Percentiles rank a stretch among this genome's conserved stretches.
These are phyloP conservation scores for Ustilago cynodontis DNA, from an alignment of 1,284 basidiomycete species.

Conservation along the genomic window DNA sequence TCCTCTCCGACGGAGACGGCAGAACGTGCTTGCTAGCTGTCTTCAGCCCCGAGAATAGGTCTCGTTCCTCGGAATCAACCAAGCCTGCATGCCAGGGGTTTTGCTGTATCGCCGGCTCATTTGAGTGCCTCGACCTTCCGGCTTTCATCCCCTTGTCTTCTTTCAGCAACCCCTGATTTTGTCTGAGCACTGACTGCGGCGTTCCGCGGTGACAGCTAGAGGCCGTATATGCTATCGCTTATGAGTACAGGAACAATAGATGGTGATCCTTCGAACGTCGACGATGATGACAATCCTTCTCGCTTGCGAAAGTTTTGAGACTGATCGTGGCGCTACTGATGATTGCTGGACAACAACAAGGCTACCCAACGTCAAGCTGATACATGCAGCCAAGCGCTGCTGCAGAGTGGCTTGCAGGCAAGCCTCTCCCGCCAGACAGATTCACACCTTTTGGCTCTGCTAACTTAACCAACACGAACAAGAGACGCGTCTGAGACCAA, in stretches of 20 bases:
- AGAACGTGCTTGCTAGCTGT: neutral
- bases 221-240: neutral
- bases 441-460: too few species aligned
- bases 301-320: too few species aligned
- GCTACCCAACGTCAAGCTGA: neutral
- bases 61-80: neutral
- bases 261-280: too few species aligned
- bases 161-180: neutral
- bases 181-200: neutral
- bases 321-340: too few species aligned
- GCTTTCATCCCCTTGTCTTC: neutral
- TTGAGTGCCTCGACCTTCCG: conserved; percentile 4
- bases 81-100: conserved; percentile 13
- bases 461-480: neutral
- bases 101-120: conserved; percentile 3
- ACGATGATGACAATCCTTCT: too few species aligned
- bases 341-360: too few species aligned
- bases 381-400: conserved; percentile 1
- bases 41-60: too few species aligned
- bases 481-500: conserved; percentile 27
- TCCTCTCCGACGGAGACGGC: neutral
- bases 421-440: neutral
- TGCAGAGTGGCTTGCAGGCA: neutral
- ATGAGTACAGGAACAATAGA: too few species aligned
- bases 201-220: conserved; percentile 5